Base-by-base conservation (phyloP, 169 alveolate species). In the Cyclospora cayetanensis region DNA sequence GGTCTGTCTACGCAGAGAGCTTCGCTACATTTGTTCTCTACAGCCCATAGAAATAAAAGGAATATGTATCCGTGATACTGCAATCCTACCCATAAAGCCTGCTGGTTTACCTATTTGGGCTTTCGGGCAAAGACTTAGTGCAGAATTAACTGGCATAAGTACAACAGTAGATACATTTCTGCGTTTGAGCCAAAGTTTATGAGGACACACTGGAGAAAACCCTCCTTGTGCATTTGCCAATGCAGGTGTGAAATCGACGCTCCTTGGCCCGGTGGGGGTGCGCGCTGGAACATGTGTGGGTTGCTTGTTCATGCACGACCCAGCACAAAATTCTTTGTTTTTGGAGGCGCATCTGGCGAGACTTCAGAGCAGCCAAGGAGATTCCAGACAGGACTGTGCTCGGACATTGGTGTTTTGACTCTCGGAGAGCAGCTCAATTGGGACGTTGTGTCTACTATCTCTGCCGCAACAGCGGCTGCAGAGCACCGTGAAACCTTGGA, bases 301-400 rank as follows among this genome's bases (percentile, higher is more conserved):
- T 95, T 96, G 93, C 96, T 97, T 95, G 98, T 97, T 42, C 98
- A 97, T 91, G 98, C 99, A 39, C 97, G 97, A 37, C 99, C 99
- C 5, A 94, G 97, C 25, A 97, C 98, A 98, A 97, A 97, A 91
- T 97, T 97, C 91, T 97, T 98, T 91, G 94, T 97, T 37, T 98
- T 97, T 80, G 99, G 99, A 35, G 99, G 99, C 74, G 94, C 96
- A 46, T 94, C 96, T 37, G 98, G 98, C 89, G 97, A 95, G 80
- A 95, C 95, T 90, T 97, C 97, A 90, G 98, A 97, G 31, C 96
- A 97, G 70, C 95, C 97, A 80, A 95, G 97, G 93, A 94, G 97
- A 83, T 93, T 95, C 50, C 97, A 97, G 46, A 93, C 92, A 43
- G 53, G 29, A 12, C 76, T 86, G 41, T 18, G 65, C 42, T 65